These are phyloP conservation scores for Phytophthora litchii DNA, from an alignment of 352 stramenopile genomes.

Conservation along the genomic window DNA sequence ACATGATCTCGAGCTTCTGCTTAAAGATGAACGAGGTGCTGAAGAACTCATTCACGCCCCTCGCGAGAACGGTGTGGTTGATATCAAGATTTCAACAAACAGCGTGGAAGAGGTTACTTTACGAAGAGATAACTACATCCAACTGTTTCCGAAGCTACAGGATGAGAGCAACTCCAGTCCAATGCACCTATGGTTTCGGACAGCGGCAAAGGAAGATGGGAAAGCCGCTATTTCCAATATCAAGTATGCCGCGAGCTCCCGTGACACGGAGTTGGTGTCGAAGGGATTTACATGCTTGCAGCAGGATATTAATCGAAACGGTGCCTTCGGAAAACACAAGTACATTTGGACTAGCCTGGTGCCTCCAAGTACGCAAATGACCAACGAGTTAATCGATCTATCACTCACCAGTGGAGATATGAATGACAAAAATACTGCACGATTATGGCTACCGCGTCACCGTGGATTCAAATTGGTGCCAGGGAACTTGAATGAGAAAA, in stretches of 20 bases:
- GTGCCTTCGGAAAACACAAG: slow-evolving; percentile 73
- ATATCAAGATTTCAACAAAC: slow-evolving; percentile 65
- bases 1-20: slow-evolving; percentile 71
- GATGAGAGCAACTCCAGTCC: slow-evolving; percentile 43
- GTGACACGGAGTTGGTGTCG: slow-evolving; percentile 75
- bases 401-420: slow-evolving; percentile 68
- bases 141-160: slow-evolving; percentile 61
- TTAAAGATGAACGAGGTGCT: slow-evolving; percentile 67
- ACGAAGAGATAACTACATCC: slow-evolving; percentile 61
- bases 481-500: slow-evolving; percentile 76
- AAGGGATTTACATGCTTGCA: slow-evolving; percentile 80
- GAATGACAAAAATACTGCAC: slow-evolving; percentile 67
- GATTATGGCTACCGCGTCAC: slow-evolving; percentile 69
- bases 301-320: slow-evolving; percentile 69
- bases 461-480: slow-evolving; percentile 77
- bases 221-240: slow-evolving; percentile 73
- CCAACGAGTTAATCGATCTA: slow-evolving; percentile 70
- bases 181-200: slow-evolving; percentile 74
- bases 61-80: slow-evolving; percentile 57
- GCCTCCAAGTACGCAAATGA: slow-evolving; percentile 47
- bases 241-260: slow-evolving; percentile 59
- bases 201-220: slow-evolving; percentile 57
- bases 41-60: slow-evolving; percentile 57
- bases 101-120: slow-evolving; percentile 66
- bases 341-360: slow-evolving; percentile 79